These are phyloP conservation scores for Pseudogymnoascus sp. DNA, from an alignment of 2,329 filamentous ascomycete genomes.

Conservation along the genomic window DNA sequence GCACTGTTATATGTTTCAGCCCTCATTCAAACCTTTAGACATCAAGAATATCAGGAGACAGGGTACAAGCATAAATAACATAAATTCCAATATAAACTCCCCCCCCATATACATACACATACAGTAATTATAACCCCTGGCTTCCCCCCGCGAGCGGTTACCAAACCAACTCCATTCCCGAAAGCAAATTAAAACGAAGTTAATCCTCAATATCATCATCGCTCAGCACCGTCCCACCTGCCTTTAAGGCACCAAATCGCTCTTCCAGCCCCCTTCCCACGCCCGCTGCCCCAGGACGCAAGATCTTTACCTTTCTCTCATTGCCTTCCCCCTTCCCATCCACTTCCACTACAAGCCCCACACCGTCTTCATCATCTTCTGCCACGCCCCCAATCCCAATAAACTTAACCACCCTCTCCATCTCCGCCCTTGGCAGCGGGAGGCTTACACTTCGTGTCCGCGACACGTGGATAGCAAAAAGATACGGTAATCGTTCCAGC, in stretches of 20 bases:
- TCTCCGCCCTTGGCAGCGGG: slow-evolving; percentile 37
- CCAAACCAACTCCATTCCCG: slow-evolving; percentile 4
- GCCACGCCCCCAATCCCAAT: slow-evolving; percentile 36
- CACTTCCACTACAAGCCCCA: slow-evolving; percentile 30
- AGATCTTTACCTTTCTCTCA: slow-evolving; percentile 22
- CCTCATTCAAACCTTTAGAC: neutral
- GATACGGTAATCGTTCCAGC: slow-evolving; percentile 81
- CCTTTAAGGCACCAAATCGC: slow-evolving; percentile 23
- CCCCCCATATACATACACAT: neutral
- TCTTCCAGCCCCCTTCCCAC: slow-evolving; percentile 16
- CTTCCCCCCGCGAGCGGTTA: neutral
- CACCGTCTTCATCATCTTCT: slow-evolving; percentile 40
- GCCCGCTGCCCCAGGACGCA: slow-evolving; percentile 20
- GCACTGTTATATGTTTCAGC: too few relatives aligned
- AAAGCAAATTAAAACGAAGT: neutral
- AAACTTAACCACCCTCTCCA: slow-evolving; percentile 34
- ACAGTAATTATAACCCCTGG: neutral
- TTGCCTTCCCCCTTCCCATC: slow-evolving; percentile 42
- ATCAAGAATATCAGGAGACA: neutral
- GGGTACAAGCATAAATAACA: neutral
- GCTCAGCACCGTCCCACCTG: slow-evolving; percentile 63
- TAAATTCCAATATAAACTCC: neutral
- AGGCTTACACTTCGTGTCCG: slow-evolving; percentile 26
- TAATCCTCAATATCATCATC: slow-evolving; percentile 79
- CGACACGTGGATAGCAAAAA: slow-evolving; percentile 54